Evolutionary conservation across 1,139 yeast species (phyloP).

Genomic region (Hyphopichia fennica): DNA sequence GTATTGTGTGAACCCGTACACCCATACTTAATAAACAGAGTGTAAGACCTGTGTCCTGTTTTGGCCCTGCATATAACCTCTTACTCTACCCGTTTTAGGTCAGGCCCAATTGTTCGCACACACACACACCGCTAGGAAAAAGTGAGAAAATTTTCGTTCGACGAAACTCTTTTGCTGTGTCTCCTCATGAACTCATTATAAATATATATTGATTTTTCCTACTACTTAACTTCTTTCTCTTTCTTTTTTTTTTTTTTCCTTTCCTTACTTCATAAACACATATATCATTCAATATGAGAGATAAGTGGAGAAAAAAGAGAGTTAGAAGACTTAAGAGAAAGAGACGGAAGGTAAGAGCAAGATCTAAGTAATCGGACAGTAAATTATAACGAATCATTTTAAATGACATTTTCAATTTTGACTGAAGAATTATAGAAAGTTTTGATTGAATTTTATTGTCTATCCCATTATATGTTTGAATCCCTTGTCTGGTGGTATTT

Average conservation of each 20-base stretch:
- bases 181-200: conserved; percentile 1
- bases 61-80: no score
- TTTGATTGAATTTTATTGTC: no score
- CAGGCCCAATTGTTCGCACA: conserved; percentile 1
- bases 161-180: background rate
- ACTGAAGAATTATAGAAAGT: background rate
- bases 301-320: conserved; percentile 99
- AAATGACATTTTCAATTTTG: background rate
- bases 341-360: conserved; percentile 99
- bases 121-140: conserved; percentile 5
- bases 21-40: no score
- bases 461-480: no score
- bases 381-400: background rate
- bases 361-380: conserved; percentile 85
- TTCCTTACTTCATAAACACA: conserved; percentile 17
- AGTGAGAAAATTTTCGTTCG: background rate
- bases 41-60: no score
- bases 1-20: no score
- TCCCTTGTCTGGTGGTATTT: background rate
- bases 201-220: conserved; percentile 3
- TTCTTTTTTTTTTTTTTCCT: conserved; percentile 13
- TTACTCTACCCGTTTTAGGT: no score
- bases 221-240: background rate
- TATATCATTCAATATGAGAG: conserved; percentile 63
- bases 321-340: conserved; percentile 99